These are phyloP conservation scores for Clonostachys sp. DNA, from an alignment of 2,329 filamentous ascomycete species.

Conservation along the genomic window DNA sequence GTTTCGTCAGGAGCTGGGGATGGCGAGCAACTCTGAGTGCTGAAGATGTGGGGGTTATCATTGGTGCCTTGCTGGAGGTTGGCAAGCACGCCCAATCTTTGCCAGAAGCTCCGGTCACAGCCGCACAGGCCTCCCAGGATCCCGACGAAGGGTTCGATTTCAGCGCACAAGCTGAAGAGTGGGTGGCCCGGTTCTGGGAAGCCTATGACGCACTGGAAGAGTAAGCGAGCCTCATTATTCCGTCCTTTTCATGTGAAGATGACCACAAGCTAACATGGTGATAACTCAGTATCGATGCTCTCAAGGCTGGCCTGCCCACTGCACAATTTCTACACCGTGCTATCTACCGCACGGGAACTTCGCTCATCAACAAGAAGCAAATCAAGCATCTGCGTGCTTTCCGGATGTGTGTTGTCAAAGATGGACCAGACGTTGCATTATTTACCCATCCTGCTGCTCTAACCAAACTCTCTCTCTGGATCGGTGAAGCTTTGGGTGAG, in stretches of 20 bases:
- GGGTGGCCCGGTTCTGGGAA: conserved; percentile 64
- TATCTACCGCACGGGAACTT: conserved; percentile 88
- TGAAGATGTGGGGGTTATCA: conserved; percentile 87
- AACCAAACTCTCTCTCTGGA: conserved; percentile 90
- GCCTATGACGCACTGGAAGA: conserved; percentile 69
- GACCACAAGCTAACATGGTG: conserved; percentile 1
- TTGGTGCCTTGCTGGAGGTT: conserved; percentile 89
- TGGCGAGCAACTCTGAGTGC: conserved; percentile 94
- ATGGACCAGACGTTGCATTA: conserved; percentile 84
- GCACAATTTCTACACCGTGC: conserved; percentile 88
- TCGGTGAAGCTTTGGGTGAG: conserved; percentile 86
- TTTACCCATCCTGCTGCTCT: conserved; percentile 92
- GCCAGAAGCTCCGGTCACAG: conserved; percentile 16
- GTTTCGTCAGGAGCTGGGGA: conserved; percentile 95
- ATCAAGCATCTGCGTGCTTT: conserved; percentile 91
- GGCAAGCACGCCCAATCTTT: conserved; percentile 51
- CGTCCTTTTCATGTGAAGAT: neutral
- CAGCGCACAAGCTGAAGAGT: conserved; percentile 54
- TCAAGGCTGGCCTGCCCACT: conserved; percentile 72
- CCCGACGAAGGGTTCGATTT: conserved; percentile 44
- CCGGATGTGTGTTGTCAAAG: conserved; percentile 92
- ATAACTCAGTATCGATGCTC: conserved; percentile 60
- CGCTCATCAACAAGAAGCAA: conserved; percentile 87
- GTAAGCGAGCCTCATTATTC: conserved; percentile 33
- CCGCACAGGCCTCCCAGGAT: conserved; percentile 28